phyloP scores from a whole-genome alignment of 352 stramenopile species.

The Globisporangium irregulare region DNA sequence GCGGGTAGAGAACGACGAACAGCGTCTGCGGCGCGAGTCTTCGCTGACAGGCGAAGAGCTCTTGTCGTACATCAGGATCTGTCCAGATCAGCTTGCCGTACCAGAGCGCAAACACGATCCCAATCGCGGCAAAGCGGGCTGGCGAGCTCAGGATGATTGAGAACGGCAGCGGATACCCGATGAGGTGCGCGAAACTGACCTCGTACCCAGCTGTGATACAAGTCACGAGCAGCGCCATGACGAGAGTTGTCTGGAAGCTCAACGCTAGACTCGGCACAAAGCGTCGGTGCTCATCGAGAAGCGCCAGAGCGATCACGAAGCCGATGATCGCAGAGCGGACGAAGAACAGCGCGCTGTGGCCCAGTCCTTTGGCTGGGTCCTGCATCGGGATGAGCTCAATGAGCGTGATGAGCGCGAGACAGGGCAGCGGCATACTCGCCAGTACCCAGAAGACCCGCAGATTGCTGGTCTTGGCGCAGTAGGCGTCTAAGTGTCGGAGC shows the following conservation, averaged over 20 bases:
- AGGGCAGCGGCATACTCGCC: constrained; percentile 14
- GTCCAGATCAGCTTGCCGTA: not conserved
- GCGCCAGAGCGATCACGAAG: constrained; percentile 15
- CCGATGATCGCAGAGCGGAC: constrained; percentile 19
- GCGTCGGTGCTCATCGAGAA: constrained; percentile 24
- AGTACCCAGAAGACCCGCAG: not conserved
- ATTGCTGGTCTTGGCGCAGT: constrained; percentile 1
- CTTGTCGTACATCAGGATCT: not conserved
- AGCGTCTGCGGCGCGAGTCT: constrained; percentile 11
- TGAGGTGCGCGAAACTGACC: constrained; percentile 10
- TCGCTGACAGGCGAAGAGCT: constrained; percentile 11
- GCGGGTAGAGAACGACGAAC: constrained; percentile 26
- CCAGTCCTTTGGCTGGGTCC: constrained; percentile 11
- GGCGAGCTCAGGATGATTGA: constrained; percentile 16
- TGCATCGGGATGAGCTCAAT: constrained; percentile 26
- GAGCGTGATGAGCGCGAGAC: constrained; percentile 12
- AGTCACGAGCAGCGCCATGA: constrained; percentile 15
- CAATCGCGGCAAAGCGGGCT: not conserved
- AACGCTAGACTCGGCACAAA: constrained; percentile 20
- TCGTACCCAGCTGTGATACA: constrained; percentile 8
- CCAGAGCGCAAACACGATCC: not conserved
- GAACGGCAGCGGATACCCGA: constrained; percentile 34
- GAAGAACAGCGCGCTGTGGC: constrained; percentile 20
- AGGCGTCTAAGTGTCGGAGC: not conserved
- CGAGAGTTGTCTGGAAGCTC: not conserved